Percentiles rank a stretch among this genome's conserved stretches.
Evolutionary conservation across 768 basidiomycete species (phyloP).

Genomic region (Podaxis sp.): DNA sequence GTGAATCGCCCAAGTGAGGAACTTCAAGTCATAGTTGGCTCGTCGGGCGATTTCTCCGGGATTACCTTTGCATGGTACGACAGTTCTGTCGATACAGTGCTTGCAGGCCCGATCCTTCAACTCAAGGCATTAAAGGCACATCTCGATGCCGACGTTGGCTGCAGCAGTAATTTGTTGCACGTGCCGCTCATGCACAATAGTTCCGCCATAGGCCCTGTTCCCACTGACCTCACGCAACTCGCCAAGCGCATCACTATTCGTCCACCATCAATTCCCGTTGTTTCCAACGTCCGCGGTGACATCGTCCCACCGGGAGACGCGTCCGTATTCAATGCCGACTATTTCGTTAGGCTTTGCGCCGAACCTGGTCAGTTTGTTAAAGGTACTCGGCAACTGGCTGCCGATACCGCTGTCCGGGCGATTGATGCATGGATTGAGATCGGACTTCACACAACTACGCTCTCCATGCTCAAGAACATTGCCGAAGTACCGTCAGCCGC

Average conservation of each 20-base stretch:
- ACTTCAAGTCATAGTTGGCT: constrained; percentile 33
- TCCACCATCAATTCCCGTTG: constrained; percentile 54
- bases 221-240: constrained; percentile 42
- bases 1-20: constrained; percentile 37
- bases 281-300: constrained; percentile 58
- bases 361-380: constrained; percentile 57
- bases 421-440: constrained; percentile 61
- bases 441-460: constrained; percentile 55
- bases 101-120: constrained; percentile 51
- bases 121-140: constrained; percentile 39
- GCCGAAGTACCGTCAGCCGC: constrained; percentile 26
- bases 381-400: constrained; percentile 40
- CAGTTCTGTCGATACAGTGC: constrained; percentile 52
- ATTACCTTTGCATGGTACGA: constrained; percentile 62
- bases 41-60: constrained; percentile 30
- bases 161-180: constrained; percentile 41
- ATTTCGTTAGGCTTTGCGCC: constrained; percentile 58
- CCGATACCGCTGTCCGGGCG: constrained; percentile 22
- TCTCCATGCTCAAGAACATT: constrained; percentile 53
- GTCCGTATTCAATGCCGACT: constrained; percentile 44
- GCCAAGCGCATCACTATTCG: constrained; percentile 34
- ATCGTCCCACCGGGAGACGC: constrained; percentile 52
- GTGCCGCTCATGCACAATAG: constrained; percentile 69
- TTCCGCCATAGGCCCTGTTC: constrained; percentile 54
- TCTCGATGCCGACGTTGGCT: constrained; percentile 32